Conservation (phyloP, 352 stramenopile genomes). For the Globisporangium okanoganense region DNA sequence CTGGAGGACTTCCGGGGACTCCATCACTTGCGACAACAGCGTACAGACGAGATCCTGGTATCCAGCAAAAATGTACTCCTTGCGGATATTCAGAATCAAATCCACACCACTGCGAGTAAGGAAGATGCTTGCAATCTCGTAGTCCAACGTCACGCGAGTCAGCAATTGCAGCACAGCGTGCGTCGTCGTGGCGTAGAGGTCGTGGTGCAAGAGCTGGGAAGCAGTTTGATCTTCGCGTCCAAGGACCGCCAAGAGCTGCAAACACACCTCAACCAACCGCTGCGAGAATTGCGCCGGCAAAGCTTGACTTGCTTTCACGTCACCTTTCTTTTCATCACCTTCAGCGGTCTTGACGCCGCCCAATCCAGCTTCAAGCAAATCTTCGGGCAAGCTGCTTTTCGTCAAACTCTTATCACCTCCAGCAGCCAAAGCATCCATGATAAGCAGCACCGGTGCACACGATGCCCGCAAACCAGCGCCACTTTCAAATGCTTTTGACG, state of each 20-base stretch:
- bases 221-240: background rate
- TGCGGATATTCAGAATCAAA: constrained; percentile 44
- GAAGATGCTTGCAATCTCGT: constrained; percentile 67
- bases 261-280: constrained; percentile 32
- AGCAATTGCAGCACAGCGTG: constrained; percentile 79
- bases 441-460: constrained; percentile 53
- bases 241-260: constrained; percentile 21
- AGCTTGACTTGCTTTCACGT: constrained; percentile 13
- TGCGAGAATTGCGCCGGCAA: constrained; percentile 26
- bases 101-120: constrained; percentile 51
- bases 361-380: constrained; percentile 13
- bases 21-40: constrained; percentile 68
- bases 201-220: background rate
- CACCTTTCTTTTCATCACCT: constrained; percentile 12
- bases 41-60: constrained; percentile 74
- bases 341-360: background rate
- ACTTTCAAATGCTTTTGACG: background rate
- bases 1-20: constrained; percentile 82
- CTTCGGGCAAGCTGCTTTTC: constrained; percentile 1
- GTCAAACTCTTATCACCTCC: background rate
- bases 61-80: constrained; percentile 44
- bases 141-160: constrained; percentile 61
- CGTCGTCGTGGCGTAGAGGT: constrained; percentile 28
- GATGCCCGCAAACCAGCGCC: constrained; percentile 24
- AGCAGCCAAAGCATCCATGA: constrained; percentile 55